Percentiles rank a stretch among this genome's conserved stretches.
These are phyloP conservation scores for Paralagenidium karlingii DNA, from an alignment of 352 stramenopile species.

Conservation along the genomic window DNA sequence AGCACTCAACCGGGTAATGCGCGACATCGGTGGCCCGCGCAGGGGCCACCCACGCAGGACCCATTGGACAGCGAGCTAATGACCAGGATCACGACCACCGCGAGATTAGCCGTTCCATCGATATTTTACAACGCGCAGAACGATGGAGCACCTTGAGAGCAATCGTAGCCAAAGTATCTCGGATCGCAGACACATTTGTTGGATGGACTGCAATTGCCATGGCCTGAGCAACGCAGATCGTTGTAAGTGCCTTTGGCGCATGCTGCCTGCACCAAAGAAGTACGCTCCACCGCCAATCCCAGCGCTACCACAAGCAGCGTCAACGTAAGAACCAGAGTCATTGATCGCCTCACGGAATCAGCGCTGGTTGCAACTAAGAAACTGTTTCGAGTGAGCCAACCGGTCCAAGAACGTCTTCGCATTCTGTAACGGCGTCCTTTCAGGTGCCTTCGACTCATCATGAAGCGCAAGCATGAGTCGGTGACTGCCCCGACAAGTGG, in stretches of 20 bases:
- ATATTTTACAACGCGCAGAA: not conserved
- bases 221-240: slow-evolving; percentile 38
- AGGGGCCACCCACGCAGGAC: slow-evolving; percentile 40
- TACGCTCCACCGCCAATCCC: too few species aligned
- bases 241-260: slow-evolving; percentile 39
- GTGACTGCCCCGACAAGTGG: too few species aligned
- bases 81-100: not conserved
- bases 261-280: too few species aligned
- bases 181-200: slow-evolving; percentile 47
- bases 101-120: not conserved
- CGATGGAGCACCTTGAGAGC: slow-evolving; percentile 26
- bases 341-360: too few species aligned
- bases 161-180: slow-evolving; percentile 39
- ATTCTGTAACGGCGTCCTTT: too few species aligned
- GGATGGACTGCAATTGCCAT: slow-evolving; percentile 25
- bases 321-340: too few species aligned
- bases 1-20: slow-evolving; percentile 62
- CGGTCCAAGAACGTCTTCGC: too few species aligned
- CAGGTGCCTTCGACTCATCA: too few species aligned
- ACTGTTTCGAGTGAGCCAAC: too few species aligned
- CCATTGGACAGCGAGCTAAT: slow-evolving; percentile 28
- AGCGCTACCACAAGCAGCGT: too few species aligned
- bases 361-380: too few species aligned
- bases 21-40: slow-evolving; percentile 35
- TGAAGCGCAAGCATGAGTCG: too few species aligned